These are phyloP conservation scores for Boletus reticulatus DNA, from an alignment of 768 basidiomycete species.

Conservation along the genomic window DNA sequence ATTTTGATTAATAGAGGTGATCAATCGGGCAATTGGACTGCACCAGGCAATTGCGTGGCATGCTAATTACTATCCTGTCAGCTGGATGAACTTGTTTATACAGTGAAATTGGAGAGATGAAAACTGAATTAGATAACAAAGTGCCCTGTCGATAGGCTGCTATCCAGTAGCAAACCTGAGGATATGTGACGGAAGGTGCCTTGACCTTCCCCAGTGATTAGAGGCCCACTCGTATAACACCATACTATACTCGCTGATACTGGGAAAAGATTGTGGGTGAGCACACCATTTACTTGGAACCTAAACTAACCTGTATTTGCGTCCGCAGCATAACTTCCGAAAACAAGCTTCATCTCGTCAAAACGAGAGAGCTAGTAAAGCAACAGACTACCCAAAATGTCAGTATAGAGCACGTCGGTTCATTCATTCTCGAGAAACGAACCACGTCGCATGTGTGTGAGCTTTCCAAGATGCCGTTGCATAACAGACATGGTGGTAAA, in stretches of 20 bases:
- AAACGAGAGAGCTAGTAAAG: background rate
- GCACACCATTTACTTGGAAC: background rate
- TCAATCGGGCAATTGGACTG: background rate
- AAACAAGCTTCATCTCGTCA: background rate
- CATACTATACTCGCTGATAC: constrained; percentile 4
- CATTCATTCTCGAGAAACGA: background rate
- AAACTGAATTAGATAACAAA: background rate
- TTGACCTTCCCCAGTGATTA: background rate
- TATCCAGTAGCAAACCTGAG: background rate
- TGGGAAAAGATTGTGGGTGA: background rate
- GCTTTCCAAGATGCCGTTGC: background rate
- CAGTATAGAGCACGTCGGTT: background rate
- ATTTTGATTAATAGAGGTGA: background rate
- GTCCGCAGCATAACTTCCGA: background rate
- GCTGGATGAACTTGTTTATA: background rate
- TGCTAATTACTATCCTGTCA: background rate
- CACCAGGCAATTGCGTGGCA: background rate
- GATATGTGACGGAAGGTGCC: background rate
- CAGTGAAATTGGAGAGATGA: background rate
- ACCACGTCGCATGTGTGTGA: constrained; percentile 9
- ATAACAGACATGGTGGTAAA: constrained; percentile 5
- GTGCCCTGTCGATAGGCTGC: background rate
- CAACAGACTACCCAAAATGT: constrained; percentile 7
- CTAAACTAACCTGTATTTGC: background rate
- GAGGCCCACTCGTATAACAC: background rate